A percentile compares a stretch with the other conserved stretches of the same genome.
Evolutionary conservation across 2,329 filamentous ascomycete genomes (phyloP).

Genomic region (Fusarium ambrosium): DNA sequence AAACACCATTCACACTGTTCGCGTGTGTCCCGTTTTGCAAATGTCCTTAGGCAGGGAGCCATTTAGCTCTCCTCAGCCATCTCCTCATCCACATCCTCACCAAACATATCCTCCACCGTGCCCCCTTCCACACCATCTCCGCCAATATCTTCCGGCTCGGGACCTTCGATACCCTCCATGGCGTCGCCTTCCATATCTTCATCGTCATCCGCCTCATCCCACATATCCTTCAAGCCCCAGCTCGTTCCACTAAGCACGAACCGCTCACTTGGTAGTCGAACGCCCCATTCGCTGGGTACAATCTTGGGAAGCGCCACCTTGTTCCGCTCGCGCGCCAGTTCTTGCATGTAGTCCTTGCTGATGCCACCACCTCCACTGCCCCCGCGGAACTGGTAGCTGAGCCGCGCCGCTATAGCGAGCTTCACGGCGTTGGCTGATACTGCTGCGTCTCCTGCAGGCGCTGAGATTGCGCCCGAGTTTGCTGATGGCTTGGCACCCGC

Average conservation of each 20-base stretch:
- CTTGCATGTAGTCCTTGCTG: conserved; percentile 81
- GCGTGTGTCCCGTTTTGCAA: conserved; percentile 11
- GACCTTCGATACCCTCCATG: conserved; percentile 63
- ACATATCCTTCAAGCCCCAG: conserved; percentile 74
- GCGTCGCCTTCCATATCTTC: conserved; percentile 61
- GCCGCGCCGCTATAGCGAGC: conserved; percentile 77
- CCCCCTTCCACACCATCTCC: conserved; percentile 64
- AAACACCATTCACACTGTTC: conserved; percentile 31
- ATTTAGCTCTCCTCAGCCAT: conserved; percentile 61
- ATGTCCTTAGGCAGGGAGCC: conserved; percentile 7
- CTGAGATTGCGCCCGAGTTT: conserved; percentile 62
- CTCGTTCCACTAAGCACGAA: conserved; percentile 76
- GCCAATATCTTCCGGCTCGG: conserved; percentile 58
- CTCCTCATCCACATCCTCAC: conserved; percentile 68
- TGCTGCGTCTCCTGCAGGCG: conserved; percentile 64
- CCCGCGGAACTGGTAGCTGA: conserved; percentile 77
- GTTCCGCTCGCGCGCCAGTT: conserved; percentile 80
- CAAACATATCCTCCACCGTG: conserved; percentile 68
- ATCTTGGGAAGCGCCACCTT: conserved; percentile 74
- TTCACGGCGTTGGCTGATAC: conserved; percentile 77
- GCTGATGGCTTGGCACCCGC: conserved; percentile 67
- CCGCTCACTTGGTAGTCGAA: conserved; percentile 75
- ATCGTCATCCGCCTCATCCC: conserved; percentile 63
- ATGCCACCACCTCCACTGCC: conserved; percentile 66
- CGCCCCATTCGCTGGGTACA: conserved; percentile 75